A percentile compares a stretch with the other conserved stretches of the same genome.
These are phyloP conservation scores for Oemleria cerasiformis DNA, from an alignment of 306 rosid genomes.

Conservation along the genomic window DNA sequence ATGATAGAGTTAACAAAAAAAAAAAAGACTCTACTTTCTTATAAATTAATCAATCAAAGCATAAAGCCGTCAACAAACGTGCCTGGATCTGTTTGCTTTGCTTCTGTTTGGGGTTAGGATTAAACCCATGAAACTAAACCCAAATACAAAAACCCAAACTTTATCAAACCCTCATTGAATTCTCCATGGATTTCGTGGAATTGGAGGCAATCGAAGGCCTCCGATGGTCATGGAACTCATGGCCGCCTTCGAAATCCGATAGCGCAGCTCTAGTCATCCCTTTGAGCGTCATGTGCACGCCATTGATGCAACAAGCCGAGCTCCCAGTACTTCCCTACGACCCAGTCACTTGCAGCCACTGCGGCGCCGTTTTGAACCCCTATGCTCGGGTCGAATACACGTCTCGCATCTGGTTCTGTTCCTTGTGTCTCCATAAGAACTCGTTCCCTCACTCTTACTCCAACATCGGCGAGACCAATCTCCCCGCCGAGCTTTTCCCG, in stretches of 20 bases:
- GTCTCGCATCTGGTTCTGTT: conserved; percentile 88
- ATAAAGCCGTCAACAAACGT: too few species aligned
- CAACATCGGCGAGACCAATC: conserved; percentile 63
- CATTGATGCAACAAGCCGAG: conserved; percentile 57
- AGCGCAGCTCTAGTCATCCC: conserved; percentile 54
- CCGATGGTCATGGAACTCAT: conserved; percentile 94
- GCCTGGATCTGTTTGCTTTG: too few species aligned
- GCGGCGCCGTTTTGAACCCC: conserved; percentile 80
- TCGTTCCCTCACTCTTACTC: conserved; percentile 68
- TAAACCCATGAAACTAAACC: neutral
- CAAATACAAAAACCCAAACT: neutral
- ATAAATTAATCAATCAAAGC: too few species aligned
- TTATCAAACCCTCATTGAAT: neutral
- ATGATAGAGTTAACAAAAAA: too few species aligned
- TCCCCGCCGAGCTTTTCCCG: conserved; percentile 8
- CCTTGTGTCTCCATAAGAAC: conserved; percentile 65
- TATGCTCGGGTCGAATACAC: conserved; percentile 77
- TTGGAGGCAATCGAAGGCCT: conserved; percentile 92
- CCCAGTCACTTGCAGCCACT: conserved; percentile 58
- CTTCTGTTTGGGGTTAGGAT: too few species aligned
- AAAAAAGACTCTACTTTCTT: too few species aligned
- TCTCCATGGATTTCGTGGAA: conserved; percentile 70
- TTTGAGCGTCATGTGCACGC: conserved; percentile 69
- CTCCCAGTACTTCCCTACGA: conserved; percentile 79
- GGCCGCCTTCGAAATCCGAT: conserved; percentile 63